phyloP scores from a whole-genome alignment of 2,329 filamentous ascomycete species.

The Elsinoe necatrix region DNA sequence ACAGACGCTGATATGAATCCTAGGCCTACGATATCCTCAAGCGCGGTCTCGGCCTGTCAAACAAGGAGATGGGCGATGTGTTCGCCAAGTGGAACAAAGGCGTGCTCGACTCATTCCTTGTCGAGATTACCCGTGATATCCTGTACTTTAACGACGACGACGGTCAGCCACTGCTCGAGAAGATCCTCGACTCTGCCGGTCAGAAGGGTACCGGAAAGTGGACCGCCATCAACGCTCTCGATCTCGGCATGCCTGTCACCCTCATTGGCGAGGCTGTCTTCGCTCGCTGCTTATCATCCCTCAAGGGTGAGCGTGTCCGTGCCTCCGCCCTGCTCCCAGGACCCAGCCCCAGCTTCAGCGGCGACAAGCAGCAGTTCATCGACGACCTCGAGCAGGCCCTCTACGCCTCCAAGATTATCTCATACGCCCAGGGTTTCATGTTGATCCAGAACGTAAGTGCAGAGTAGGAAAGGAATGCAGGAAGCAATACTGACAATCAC shows the following conservation, averaged over 20 bases:
- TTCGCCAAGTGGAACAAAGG: conserved; percentile 97
- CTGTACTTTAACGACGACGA: conserved; percentile 98
- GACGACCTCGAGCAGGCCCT: conserved; percentile 97
- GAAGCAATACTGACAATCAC: conserved; percentile 21
- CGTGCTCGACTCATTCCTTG: conserved; percentile 96
- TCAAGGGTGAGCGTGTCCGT: conserved; percentile 86
- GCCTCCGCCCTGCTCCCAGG: conserved; percentile 73
- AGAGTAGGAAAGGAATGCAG: conserved; percentile 5
- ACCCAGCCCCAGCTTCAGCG: conserved; percentile 71
- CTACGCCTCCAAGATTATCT: conserved; percentile 99
- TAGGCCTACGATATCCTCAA: conserved; percentile 99
- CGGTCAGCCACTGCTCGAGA: conserved; percentile 83
- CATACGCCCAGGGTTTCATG: conserved; percentile 99
- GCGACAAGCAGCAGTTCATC: conserved; percentile 87
- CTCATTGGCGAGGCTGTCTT: conserved; percentile 97
- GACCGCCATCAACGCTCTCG: conserved; percentile 98
- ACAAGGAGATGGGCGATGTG: conserved; percentile 94
- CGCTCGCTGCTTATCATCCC: conserved; percentile 81
- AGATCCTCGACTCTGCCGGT: conserved; percentile 96
- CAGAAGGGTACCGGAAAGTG: conserved; percentile 99
- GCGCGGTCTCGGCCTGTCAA: conserved; percentile 78
- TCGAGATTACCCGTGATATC: conserved; percentile 98
- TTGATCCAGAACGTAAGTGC: conserved; percentile 85
- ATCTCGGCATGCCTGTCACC: conserved; percentile 97
- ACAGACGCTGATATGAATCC: conserved; percentile 18